Evolutionary conservation across 768 basidiomycete genomes (phyloP).

Genomic region (Trametes sanguinea): DNA sequence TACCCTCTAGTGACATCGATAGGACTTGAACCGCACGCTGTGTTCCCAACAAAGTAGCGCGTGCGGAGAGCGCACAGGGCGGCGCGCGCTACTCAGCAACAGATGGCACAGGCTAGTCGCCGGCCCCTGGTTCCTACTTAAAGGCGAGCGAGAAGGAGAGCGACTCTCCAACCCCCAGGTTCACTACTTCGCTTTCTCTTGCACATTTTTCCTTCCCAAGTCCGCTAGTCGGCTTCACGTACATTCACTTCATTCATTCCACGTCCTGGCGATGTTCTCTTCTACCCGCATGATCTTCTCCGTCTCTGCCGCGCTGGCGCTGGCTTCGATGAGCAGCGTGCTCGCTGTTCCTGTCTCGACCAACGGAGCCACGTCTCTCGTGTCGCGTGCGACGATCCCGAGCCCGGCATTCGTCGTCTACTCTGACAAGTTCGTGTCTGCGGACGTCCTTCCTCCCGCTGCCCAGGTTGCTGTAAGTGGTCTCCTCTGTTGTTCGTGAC

Average conservation of each 20-base stretch:
- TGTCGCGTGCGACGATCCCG: slow-evolving; percentile 1
- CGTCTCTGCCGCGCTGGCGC: slow-evolving; percentile 6
- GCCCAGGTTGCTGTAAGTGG: slow-evolving; percentile 13
- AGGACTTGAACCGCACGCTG: too few species aligned
- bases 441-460: slow-evolving; percentile 17
- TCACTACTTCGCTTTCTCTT: not conserved
- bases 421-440: slow-evolving; percentile 15
- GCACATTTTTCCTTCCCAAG: not conserved
- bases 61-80: not conserved
- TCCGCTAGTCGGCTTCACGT: slow-evolving; percentile 2
- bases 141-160: not conserved
- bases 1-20: too few species aligned
- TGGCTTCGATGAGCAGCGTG: slow-evolving; percentile 2
- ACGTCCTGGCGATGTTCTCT: slow-evolving; percentile 1
- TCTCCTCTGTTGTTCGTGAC: not conserved
- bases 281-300: not conserved
- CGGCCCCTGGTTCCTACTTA: not conserved
- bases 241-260: not conserved
- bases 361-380: not conserved
- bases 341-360: not conserved
- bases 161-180: not conserved
- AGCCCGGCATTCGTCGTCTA: slow-evolving; percentile 20
- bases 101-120: too few species aligned
- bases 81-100: not conserved
- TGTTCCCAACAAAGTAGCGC: too few species aligned